Evolutionary conservation across 352 stramenopile genomes (phyloP).

Genomic region (Stephanocyclus meneghinianus): DNA sequence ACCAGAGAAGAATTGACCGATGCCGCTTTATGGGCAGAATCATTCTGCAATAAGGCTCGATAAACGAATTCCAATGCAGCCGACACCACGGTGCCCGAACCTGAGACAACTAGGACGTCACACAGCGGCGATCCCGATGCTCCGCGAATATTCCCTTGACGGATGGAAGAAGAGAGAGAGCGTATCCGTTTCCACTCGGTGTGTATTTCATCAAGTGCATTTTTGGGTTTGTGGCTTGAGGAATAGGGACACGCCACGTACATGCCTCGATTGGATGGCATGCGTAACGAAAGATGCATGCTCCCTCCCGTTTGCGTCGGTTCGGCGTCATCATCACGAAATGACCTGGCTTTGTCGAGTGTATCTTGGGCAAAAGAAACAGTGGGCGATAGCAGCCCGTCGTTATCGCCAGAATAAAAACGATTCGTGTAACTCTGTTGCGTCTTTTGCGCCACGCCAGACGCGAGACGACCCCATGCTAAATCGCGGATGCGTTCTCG

Average conservation of each 20-base stretch:
- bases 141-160: conserved; percentile 51
- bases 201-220: conserved; percentile 70
- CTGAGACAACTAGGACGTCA: conserved; percentile 69
- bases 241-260: conserved; percentile 29
- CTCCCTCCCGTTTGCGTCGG: conserved; percentile 11
- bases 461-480: conserved; percentile 60
- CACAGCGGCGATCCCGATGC: conserved; percentile 53
- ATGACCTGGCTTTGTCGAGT: conserved; percentile 3
- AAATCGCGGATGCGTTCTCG: conserved; percentile 63
- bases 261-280: conserved; percentile 29
- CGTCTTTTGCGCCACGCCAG: background rate
- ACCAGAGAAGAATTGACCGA: conserved; percentile 27
- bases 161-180: conserved; percentile 54
- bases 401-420: conserved; percentile 7
- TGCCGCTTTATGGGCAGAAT: background rate
- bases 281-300: conserved; percentile 71
- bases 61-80: conserved; percentile 73
- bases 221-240: conserved; percentile 20
- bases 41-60: conserved; percentile 45
- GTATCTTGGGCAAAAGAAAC: conserved; percentile 3
- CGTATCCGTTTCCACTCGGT: conserved; percentile 66
- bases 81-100: conserved; percentile 47
- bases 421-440: conserved; percentile 43
- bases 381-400: conserved; percentile 4
- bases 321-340: conserved; percentile 13